Conservation (phyloP, 768 basidiomycete species). For the Tephrocybe sp. region DNA sequence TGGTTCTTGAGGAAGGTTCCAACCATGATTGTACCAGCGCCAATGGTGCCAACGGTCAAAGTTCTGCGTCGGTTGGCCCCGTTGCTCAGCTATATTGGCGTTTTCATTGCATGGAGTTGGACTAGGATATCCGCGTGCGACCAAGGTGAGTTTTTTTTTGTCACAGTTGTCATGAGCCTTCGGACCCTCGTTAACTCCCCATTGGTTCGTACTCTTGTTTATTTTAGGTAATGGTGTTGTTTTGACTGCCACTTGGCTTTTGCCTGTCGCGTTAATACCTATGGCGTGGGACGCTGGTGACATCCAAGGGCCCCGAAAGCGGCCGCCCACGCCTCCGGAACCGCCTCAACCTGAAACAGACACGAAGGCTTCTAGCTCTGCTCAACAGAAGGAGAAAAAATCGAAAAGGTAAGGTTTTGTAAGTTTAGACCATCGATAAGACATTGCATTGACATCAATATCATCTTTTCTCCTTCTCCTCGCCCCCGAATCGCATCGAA, state of each 20-base stretch:
- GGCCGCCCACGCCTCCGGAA: constrained; percentile 3
- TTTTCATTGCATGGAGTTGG: constrained; percentile 83
- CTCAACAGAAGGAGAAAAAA: constrained; percentile 11
- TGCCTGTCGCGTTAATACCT: constrained; percentile 75
- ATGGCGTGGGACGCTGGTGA: constrained; percentile 67
- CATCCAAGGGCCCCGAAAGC: constrained; percentile 31
- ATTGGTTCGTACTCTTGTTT: neutral
- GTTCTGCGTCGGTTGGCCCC: constrained; percentile 66
- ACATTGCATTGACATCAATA: neutral
- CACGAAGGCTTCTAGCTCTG: neutral
- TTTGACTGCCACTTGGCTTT: constrained; percentile 79
- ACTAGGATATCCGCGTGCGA: constrained; percentile 63
- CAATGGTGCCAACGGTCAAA: constrained; percentile 54
- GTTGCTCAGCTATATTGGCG: constrained; percentile 69
- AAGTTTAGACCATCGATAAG: neutral
- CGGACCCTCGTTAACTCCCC: neutral
- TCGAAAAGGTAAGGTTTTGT: constrained; percentile 8
- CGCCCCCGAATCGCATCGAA: neutral
- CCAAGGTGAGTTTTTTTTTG: constrained; percentile 47
- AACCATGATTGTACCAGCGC: constrained; percentile 54
- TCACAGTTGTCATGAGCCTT: neutral
- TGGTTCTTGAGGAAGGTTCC: constrained; percentile 73
- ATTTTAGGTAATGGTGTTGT: constrained; percentile 72
- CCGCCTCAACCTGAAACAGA: neutral
- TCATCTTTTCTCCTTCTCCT: neutral